Conservation (phyloP, 805 yeast species). For the Pichia scutulata region DNA sequence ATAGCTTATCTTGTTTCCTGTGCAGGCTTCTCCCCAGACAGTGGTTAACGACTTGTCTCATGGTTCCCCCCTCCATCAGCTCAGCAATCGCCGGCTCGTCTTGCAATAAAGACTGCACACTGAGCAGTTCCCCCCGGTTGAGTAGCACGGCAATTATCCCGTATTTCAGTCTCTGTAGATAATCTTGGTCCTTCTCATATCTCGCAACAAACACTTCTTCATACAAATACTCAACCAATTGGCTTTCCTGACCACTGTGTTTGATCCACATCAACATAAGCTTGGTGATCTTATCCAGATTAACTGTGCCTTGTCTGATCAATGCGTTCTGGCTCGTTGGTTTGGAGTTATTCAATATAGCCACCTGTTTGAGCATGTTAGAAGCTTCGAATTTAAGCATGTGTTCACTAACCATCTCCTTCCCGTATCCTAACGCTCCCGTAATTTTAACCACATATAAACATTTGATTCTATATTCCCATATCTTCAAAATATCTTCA, state of each 20-base stretch:
- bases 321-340: not conserved
- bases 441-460: constrained; percentile 14
- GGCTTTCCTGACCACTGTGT: constrained; percentile 32
- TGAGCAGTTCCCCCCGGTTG: constrained; percentile 21
- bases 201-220: constrained; percentile 30
- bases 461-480: constrained; percentile 28
- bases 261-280: constrained; percentile 29
- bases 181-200: constrained; percentile 44
- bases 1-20: not conserved
- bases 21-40: not conserved
- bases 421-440: constrained; percentile 4
- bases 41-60: not conserved
- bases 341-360: constrained; percentile 13
- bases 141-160: constrained; percentile 17
- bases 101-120: not conserved
- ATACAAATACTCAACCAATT: constrained; percentile 37
- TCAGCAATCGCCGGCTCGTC: not conserved
- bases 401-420: constrained; percentile 23
- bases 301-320: not conserved
- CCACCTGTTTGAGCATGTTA: constrained; percentile 21
- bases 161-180: constrained; percentile 13
- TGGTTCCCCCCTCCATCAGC: not conserved
- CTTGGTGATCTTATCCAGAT: not conserved
- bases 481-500: constrained; percentile 36
- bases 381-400: constrained; percentile 23